Evolutionary conservation across 2,329 filamentous ascomycete genomes (phyloP), one percentile per base, ranked within the genome.

Genomic region (Aureobasidium sp.): DNA sequence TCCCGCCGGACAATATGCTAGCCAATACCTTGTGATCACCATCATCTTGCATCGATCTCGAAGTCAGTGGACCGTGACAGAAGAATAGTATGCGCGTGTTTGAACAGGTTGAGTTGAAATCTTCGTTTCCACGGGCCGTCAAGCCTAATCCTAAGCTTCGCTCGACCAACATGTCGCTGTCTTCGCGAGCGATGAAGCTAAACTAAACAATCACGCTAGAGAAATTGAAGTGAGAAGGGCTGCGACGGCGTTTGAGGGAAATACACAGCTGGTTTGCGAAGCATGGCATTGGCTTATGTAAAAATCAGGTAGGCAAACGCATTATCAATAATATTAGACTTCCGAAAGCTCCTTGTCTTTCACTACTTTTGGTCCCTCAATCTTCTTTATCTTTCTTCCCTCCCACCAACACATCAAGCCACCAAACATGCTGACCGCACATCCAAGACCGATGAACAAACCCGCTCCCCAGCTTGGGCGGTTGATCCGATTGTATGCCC

Each of bases 391-490:
- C 51, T 78, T 79, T 69, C 85, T 69, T 25, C 87, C 88, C 70
- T 94, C 89, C 23, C 83, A 66, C 63, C 86, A 89, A 73, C 85
- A 85, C 69, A 89, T 80, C 35, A 87, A 74, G 2, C 90, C 90
- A 17, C 84, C 89, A 23, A 82, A 69, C 17, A 80, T 87, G 8
- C 86, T 87, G 5, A 87, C 84, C 21, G 85, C 78, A 68, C 85
- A 91, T 2, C 84, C 90, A 6, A 93, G 69, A 2, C 82, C 87
- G 19, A 95, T 87, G 68, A 94, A 90, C 0, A 91, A 73, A 1
- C 89, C 90, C 0, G 89, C 92, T 11, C 85, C 82, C 89, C 89
- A 95, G 23, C 82, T 81, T 0, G 90, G 89, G n/a, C 90, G 79
- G 23, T 87, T 75, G 67, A 50, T 50, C 29, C 70, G 65, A 27